Evolutionary conservation across 129 eudicot species (phyloP), one percentile per base, ranked within the genome.

Genomic region (Tagetes patula): DNA sequence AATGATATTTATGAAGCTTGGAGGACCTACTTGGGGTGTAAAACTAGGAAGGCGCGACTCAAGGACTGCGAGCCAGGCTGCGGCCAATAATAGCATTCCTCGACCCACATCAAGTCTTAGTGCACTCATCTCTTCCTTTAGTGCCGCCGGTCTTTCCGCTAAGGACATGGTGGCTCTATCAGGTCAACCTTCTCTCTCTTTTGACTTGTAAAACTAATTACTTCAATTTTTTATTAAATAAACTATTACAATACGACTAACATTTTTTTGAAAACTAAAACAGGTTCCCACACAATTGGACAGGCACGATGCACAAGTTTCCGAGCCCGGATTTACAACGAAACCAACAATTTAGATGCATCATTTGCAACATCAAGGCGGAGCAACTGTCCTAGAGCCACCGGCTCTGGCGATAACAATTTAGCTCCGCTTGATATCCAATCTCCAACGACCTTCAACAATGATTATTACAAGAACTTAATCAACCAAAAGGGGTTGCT

Each of bases 281-380:
- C 71, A 89, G 97, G 97, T 1, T 58, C 96, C 14, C 97, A 92
- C 86, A 92, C 97, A 9, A 92, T 92, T 34, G 97, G 97, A 31
- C 96, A 85, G 62, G 97, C 97, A 75, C 83, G 97, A 77, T 92
- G 97, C 84, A 85, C 94, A 0, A 89, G 0, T 71, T 88, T 92
- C 83, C 81, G 97, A 58, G 84, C 96, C 12, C 89, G 89, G 0
- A 84, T 92, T 38, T 87, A 90, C 89, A 92, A 88, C 42, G 96
- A 88, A 62, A 88, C 88, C 75, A 88, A 82, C 78, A 88, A 83
- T 55, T 43, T 92, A 30, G 97, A 92, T 2, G 61, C 85, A 50
- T 85, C 97, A 2, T 71, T 92, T 0, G 97, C 84, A 0, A 62
- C 72, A 34, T 34, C 80, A 38, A 63, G 89, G 74, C 75, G 77